These are phyloP conservation scores for Bruguiera gymnorhiza DNA, from an alignment of 345 rosid genomes.

Conservation along the genomic window DNA sequence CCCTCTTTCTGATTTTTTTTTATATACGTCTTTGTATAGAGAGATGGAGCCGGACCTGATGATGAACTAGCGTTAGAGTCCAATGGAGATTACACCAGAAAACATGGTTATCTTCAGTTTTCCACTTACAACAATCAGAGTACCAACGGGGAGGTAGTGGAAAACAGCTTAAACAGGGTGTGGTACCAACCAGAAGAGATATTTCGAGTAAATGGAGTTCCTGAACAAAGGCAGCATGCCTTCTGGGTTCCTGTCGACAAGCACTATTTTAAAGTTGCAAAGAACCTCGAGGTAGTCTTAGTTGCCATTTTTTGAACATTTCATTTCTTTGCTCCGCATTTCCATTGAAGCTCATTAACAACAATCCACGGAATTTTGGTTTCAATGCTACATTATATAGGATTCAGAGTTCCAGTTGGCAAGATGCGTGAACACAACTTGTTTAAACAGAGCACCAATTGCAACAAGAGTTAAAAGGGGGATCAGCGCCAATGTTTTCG, in stretches of 20 bases:
- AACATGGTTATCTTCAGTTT: slow-evolving; percentile 50
- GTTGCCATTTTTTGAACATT: no score
- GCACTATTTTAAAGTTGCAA: slow-evolving; percentile 39
- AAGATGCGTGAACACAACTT: slow-evolving; percentile 56
- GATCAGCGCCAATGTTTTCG: slow-evolving; percentile 41
- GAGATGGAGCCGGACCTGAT: slow-evolving; percentile 54
- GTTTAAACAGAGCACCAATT: slow-evolving; percentile 51
- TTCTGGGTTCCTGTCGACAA: slow-evolving; percentile 66
- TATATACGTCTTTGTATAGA: slow-evolving; percentile 23
- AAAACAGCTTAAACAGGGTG: slow-evolving; percentile 52
- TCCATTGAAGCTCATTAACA: no score
- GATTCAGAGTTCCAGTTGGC: slow-evolving; percentile 29
- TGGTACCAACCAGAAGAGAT: slow-evolving; percentile 87
- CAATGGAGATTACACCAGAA: slow-evolving; percentile 62
- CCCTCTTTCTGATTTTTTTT: background rate
- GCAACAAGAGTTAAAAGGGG: slow-evolving; percentile 57
- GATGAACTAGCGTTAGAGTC: slow-evolving; percentile 57
- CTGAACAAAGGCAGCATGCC: slow-evolving; percentile 57
- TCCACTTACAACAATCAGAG: slow-evolving; percentile 29
- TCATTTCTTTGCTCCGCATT: no score
- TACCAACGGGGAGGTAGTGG: background rate
- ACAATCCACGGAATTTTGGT: no score
- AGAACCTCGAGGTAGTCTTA: slow-evolving; percentile 41
- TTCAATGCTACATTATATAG: slow-evolving; percentile 20
- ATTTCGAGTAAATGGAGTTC: slow-evolving; percentile 56